These are phyloP conservation scores for Metschnikowia rubicola DNA, from an alignment of 805 yeast genomes.

Conservation along the genomic window DNA sequence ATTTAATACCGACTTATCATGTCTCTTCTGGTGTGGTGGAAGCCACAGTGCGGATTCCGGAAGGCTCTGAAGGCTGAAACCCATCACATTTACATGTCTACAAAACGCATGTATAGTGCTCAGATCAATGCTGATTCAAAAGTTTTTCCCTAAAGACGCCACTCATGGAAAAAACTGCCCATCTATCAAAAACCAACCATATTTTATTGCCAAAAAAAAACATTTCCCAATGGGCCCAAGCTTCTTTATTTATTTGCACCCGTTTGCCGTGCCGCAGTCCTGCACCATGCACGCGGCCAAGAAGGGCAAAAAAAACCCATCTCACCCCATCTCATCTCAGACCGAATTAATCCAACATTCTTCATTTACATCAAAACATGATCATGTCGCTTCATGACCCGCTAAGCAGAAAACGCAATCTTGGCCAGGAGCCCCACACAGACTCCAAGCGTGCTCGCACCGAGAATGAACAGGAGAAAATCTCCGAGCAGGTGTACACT, in stretches of 20 bases:
- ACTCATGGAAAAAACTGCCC: too few species aligned
- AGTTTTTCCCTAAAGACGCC: too few species aligned
- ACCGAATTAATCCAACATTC: not conserved
- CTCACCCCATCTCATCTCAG: slow-evolving; percentile 11
- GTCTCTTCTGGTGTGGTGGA: too few species aligned
- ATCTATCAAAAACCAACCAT: too few species aligned
- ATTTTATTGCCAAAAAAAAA: not conserved
- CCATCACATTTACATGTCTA: too few species aligned
- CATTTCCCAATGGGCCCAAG: not conserved
- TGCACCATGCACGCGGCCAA: not conserved
- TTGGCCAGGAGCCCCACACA: slow-evolving; percentile 15
- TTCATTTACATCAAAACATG: slow-evolving; percentile 19
- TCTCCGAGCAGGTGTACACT: slow-evolving; percentile 39
- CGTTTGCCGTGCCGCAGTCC: not conserved
- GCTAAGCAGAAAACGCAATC: slow-evolving; percentile 29
- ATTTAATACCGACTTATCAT: too few species aligned
- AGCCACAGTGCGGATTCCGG: too few species aligned
- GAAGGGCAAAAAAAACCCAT: slow-evolving; percentile 7
- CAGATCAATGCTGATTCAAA: too few species aligned
- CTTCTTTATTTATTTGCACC: too few species aligned
- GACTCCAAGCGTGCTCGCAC: slow-evolving; percentile 20
- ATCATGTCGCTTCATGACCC: slow-evolving; percentile 40
- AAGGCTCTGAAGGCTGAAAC: too few species aligned
- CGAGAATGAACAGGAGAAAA: slow-evolving; percentile 17
- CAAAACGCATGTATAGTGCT: too few species aligned